These are phyloP conservation scores for Zygotorulaspora danielsina DNA, from an alignment of 805 yeast species.

Conservation along the genomic window DNA sequence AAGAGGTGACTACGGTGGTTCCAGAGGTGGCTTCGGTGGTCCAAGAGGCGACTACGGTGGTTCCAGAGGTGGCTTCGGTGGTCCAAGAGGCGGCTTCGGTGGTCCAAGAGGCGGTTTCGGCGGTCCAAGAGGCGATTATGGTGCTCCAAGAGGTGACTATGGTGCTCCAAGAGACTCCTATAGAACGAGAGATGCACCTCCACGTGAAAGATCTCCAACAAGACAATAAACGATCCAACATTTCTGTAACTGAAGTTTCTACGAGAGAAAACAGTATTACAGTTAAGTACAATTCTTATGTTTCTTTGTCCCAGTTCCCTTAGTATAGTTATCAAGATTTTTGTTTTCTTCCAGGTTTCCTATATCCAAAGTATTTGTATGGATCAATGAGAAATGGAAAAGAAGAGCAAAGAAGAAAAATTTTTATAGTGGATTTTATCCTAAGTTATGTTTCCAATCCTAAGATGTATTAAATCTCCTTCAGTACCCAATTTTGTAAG, in stretches of 20 bases:
- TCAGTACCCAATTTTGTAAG: constrained; percentile 3
- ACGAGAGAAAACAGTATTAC: constrained; percentile 2
- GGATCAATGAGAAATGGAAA: constrained; percentile 8
- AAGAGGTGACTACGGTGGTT: constrained; percentile 26
- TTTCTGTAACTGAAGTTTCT: neutral
- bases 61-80: constrained; percentile 32
- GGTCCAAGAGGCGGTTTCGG: constrained; percentile 34
- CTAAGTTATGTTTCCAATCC: constrained; percentile 16
- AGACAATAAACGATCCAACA: constrained; percentile 40
- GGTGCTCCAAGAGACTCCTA: constrained; percentile 41
- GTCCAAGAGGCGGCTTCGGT: constrained; percentile 32
- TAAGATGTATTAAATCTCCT: constrained; percentile 13
- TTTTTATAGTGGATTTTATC: constrained; percentile 21
- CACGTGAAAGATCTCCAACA: constrained; percentile 72
- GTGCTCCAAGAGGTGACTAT: constrained; percentile 29
- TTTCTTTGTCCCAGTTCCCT: constrained; percentile 2
- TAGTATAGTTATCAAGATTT: constrained; percentile 7
- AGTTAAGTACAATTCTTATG: constrained; percentile 1
- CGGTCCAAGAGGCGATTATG: constrained; percentile 28
- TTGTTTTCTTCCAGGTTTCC: constrained; percentile 4
- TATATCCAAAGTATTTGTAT: constrained; percentile 7
- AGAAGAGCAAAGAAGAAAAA: constrained; percentile 12
- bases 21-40: constrained; percentile 38
- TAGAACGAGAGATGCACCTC: constrained; percentile 49
- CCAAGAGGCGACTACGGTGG: constrained; percentile 26